A percentile compares a stretch with the other conserved stretches of the same genome.
These are phyloP conservation scores for Sporobolomyces pararoseus DNA, from an alignment of 768 basidiomycete genomes.

Conservation along the genomic window DNA sequence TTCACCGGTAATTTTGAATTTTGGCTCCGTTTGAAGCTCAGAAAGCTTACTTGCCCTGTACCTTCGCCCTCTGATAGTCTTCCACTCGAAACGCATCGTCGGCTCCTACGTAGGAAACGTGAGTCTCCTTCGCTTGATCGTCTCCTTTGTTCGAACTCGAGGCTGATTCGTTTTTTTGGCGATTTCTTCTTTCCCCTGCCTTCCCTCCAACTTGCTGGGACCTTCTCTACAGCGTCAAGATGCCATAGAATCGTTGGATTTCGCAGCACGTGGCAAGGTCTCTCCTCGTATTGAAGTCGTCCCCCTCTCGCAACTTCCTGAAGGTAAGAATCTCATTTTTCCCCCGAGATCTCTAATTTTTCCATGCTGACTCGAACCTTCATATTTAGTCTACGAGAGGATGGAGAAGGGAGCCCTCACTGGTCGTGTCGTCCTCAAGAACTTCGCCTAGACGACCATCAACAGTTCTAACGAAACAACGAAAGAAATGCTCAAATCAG, in stretches of 20 bases:
- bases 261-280: slow-evolving; percentile 68
- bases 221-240: slow-evolving; percentile 61
- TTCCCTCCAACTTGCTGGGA: neutral
- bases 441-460: too few relatives aligned
- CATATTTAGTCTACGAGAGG: slow-evolving; percentile 53
- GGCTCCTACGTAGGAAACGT: slow-evolving; percentile 58
- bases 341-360: neutral
- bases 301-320: slow-evolving; percentile 75
- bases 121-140: neutral
- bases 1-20: slow-evolving; percentile 58
- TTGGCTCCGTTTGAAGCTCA: neutral
- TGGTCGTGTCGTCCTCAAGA: slow-evolving; percentile 46
- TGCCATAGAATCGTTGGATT: slow-evolving; percentile 70
- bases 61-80: too few relatives aligned
- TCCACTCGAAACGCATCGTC: slow-evolving; percentile 43
- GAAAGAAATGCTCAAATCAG: neutral
- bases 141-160: neutral
- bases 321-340: slow-evolving; percentile 59
- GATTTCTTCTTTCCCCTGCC: neutral
- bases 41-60: neutral
- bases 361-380: slow-evolving; percentile 67
- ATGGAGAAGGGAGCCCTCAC: slow-evolving; percentile 45
- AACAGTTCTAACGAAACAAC: neutral
- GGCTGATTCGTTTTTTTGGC: too few relatives aligned
- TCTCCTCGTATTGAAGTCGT: slow-evolving; percentile 73